Percentiles rank a stretch among this genome's conserved stretches.
phyloP scores from a whole-genome alignment of 768 basidiomycete genomes.

The Neoboletus brunneissimus region DNA sequence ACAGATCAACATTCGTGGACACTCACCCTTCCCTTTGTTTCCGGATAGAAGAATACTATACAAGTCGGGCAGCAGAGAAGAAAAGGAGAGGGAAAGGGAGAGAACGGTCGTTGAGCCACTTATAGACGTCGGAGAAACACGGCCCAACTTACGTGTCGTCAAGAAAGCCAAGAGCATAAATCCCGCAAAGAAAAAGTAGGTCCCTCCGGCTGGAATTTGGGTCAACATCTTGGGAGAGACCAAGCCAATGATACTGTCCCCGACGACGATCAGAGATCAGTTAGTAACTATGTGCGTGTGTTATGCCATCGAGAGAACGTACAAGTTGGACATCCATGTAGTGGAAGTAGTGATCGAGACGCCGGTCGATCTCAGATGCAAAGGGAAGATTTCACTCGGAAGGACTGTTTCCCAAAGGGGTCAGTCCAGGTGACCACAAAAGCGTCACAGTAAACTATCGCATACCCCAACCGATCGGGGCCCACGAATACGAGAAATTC shows the following conservation, averaged over 20 bases:
- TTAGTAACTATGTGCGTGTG: background rate
- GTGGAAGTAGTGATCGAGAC: conserved; percentile 41
- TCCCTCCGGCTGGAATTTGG: conserved; percentile 19
- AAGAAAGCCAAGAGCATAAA: conserved; percentile 28
- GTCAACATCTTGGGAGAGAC: conserved; percentile 29
- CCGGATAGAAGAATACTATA: conserved; percentile 28
- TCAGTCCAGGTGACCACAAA: background rate
- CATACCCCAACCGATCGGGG: conserved; percentile 29
- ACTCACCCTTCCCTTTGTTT: conserved; percentile 34
- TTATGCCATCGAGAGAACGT: background rate
- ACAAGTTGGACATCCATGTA: conserved; percentile 43
- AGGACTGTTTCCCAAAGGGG: conserved; percentile 28
- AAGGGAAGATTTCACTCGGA: conserved; percentile 41
- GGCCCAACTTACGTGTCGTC: conserved; percentile 23
- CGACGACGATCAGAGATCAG: background rate
- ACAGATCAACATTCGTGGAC: background rate
- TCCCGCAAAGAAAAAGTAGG: conserved; percentile 31
- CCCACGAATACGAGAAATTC: conserved; percentile 37
- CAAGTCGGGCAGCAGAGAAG: too few relatives aligned
- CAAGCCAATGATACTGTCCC: conserved; percentile 26
- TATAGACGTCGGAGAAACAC: background rate
- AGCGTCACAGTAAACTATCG: background rate
- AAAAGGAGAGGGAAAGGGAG: too few relatives aligned
- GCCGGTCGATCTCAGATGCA: conserved; percentile 40
- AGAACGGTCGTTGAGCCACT: background rate